A percentile compares a stretch with the other conserved stretches of the same genome.
Conservation (phyloP, 306 rosid species). For the Alnus glutinosa region DNA sequence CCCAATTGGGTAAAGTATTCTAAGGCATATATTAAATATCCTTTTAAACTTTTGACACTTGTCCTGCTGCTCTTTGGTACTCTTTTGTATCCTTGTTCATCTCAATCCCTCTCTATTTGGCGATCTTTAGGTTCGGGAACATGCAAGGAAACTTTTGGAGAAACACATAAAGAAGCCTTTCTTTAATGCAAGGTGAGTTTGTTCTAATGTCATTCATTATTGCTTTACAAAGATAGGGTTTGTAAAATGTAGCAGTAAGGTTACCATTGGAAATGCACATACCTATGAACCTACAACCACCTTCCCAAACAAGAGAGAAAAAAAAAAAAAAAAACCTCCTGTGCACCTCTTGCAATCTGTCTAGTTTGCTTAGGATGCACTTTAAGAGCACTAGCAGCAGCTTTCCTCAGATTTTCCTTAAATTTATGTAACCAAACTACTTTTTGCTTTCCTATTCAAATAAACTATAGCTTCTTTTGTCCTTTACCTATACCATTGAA, state of each 20-base stretch:
- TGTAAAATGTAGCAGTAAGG: neutral
- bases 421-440: too few species aligned
- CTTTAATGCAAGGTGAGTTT: slow-evolving; percentile 66
- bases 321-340: neutral
- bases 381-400: too few species aligned
- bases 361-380: neutral
- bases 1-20: slow-evolving; percentile 8
- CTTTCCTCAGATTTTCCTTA: too few species aligned
- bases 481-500: too few species aligned
- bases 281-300: neutral
- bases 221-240: neutral
- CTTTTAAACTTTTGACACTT: slow-evolving; percentile 13
- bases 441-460: too few species aligned
- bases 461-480: too few species aligned
- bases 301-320: neutral
- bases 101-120: slow-evolving; percentile 17
- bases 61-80: slow-evolving; percentile 17
- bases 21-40: neutral
- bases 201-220: slow-evolving; percentile 7
- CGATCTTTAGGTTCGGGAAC: slow-evolving; percentile 74
- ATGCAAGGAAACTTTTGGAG: slow-evolving; percentile 93
- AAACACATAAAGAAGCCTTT: slow-evolving; percentile 81
- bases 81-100: neutral
- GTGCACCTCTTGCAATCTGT: neutral
- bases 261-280: neutral